Evolutionary conservation across 2,329 filamentous ascomycete species (phyloP).

Genomic region (Penicillium polonicum): DNA sequence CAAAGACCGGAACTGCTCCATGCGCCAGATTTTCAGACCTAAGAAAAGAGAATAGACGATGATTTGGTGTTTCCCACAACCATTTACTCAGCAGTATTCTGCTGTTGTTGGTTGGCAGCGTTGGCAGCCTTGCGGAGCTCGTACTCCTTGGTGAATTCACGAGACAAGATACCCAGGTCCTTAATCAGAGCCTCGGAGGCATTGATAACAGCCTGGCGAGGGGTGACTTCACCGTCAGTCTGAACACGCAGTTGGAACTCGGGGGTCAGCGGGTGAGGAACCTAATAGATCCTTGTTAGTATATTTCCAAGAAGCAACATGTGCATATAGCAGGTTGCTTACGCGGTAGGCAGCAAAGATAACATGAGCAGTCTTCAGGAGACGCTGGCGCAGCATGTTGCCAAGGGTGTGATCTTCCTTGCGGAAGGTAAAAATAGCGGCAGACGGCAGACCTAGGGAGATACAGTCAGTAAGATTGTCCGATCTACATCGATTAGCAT

Average conservation of each 20-base stretch:
- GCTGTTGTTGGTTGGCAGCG: slow-evolving; percentile 54
- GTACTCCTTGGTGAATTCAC: slow-evolving; percentile 90
- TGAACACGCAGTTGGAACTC: slow-evolving; percentile 77
- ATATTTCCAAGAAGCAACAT: background rate
- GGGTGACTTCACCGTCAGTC: slow-evolving; percentile 82
- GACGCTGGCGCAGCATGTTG: slow-evolving; percentile 81
- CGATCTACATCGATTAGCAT: background rate
- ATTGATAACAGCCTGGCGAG: slow-evolving; percentile 81
- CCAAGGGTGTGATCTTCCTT: slow-evolving; percentile 97
- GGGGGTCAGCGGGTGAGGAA: slow-evolving; percentile 47
- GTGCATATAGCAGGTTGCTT: slow-evolving; percentile 28
- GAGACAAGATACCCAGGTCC: slow-evolving; percentile 74
- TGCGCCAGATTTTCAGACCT: slow-evolving; percentile 18
- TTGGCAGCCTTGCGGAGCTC: slow-evolving; percentile 83
- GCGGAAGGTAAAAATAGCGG: slow-evolving; percentile 90
- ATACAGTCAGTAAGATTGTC: slow-evolving; percentile 3
- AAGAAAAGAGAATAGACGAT: slow-evolving; percentile 1
- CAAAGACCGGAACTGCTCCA: slow-evolving; percentile 21
- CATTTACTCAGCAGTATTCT: slow-evolving; percentile 29
- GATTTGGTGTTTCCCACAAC: background rate
- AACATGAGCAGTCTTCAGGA: slow-evolving; percentile 80
- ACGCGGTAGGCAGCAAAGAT: slow-evolving; percentile 91
- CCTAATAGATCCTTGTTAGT: slow-evolving; percentile 26
- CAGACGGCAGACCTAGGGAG: slow-evolving; percentile 79
- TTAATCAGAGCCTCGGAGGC: slow-evolving; percentile 80